Conservation (phyloP, 192 early-diverging fungal genomes). For the Linnemannia exigua region DNA sequence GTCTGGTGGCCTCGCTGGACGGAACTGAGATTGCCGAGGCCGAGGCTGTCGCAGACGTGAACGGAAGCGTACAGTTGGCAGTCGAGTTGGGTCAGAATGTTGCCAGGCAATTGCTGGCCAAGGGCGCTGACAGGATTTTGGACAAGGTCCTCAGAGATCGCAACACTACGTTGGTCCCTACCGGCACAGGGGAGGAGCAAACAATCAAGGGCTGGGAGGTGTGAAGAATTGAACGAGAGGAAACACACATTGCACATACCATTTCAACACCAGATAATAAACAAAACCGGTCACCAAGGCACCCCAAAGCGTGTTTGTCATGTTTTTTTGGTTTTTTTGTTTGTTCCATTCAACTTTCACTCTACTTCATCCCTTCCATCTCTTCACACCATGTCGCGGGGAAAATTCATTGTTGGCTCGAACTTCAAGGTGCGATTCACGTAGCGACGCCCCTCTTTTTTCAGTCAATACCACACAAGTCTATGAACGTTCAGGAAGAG, state of each 20-base stretch:
- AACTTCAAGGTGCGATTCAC: slow-evolving; percentile 90
- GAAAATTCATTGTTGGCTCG: slow-evolving; percentile 86
- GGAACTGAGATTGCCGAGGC: slow-evolving; percentile 74
- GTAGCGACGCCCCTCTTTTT: neutral
- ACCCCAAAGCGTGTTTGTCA: no score
- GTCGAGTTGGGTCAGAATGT: slow-evolving; percentile 58
- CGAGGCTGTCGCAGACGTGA: slow-evolving; percentile 51
- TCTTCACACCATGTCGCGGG: slow-evolving; percentile 63
- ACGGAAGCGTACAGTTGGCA: slow-evolving; percentile 53
- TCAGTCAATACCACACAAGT: neutral
- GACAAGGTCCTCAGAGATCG: slow-evolving; percentile 48
- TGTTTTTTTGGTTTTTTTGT: no score
- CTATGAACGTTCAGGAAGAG: neutral
- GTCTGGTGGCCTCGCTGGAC: slow-evolving; percentile 83
- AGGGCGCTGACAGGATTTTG: slow-evolving; percentile 59
- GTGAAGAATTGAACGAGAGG: neutral
- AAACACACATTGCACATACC: neutral
- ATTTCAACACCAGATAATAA: neutral
- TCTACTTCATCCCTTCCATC: slow-evolving; percentile 23
- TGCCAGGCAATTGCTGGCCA: slow-evolving; percentile 52
- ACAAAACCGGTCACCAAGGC: neutral
- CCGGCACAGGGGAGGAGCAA: slow-evolving; percentile 37
- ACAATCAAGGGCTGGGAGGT: slow-evolving; percentile 54
- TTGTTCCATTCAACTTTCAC: neutral
- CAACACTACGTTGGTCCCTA: slow-evolving; percentile 23